phyloP scores from a whole-genome alignment of 1,139 yeast species.

The Debaryomyces sp. region DNA sequence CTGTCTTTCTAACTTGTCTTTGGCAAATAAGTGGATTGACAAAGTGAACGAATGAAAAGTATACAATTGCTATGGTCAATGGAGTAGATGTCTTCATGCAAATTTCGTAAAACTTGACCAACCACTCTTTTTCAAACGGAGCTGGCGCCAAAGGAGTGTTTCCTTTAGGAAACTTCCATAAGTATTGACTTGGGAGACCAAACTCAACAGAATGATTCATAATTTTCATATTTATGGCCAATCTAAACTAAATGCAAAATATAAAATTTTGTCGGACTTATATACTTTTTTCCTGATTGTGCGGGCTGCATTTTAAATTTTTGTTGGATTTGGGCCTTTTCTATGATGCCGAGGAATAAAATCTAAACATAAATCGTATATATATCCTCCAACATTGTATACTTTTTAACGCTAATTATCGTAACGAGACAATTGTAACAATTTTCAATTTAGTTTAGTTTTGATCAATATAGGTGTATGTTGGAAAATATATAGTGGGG shows the following conservation, averaged over 20 bases:
- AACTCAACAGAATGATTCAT: slow-evolving; percentile 26
- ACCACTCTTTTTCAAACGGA: slow-evolving; percentile 35
- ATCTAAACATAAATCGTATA: too few species aligned
- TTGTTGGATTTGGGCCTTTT: slow-evolving; percentile 9
- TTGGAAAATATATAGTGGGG: too few species aligned
- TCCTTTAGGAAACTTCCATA: slow-evolving; percentile 37
- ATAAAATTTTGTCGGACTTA: slow-evolving; percentile 4
- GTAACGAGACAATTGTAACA: too few species aligned
- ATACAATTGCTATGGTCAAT: slow-evolving; percentile 58
- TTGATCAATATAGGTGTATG: too few species aligned
- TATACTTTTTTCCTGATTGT: slow-evolving; percentile 4
- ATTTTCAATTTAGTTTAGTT: too few species aligned
- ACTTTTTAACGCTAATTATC: too few species aligned
- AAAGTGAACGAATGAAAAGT: slow-evolving; percentile 61
- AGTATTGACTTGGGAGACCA: slow-evolving; percentile 39
- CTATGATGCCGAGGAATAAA: too few species aligned
- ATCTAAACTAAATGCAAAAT: not conserved
- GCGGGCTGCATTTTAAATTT: not conserved
- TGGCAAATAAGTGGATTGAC: slow-evolving; percentile 47
- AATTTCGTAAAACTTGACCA: slow-evolving; percentile 28
- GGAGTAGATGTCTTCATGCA: slow-evolving; percentile 53
- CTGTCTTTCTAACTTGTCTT: slow-evolving; percentile 35
- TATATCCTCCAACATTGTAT: too few species aligned
- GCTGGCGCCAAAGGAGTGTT: slow-evolving; percentile 37
- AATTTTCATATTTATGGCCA: slow-evolving; percentile 1